These are phyloP conservation scores for Penicillium griseofulvum DNA, from an alignment of 2,329 filamentous ascomycete species.

Conservation along the genomic window DNA sequence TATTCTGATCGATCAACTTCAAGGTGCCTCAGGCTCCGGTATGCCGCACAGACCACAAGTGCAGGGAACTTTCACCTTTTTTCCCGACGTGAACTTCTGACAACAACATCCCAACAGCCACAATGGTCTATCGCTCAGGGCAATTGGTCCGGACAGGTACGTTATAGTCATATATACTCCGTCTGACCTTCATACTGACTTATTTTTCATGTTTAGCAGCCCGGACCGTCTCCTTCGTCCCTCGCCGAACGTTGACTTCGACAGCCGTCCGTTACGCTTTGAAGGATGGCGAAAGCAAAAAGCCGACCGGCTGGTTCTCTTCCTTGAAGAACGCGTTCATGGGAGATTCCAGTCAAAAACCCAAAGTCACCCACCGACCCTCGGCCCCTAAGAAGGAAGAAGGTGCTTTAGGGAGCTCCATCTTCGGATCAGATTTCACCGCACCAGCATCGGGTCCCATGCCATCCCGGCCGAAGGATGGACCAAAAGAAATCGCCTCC, in stretches of 20 bases:
- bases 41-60: slow-evolving; percentile 15
- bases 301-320: slow-evolving; percentile 27
- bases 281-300: slow-evolving; percentile 27
- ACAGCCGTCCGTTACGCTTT: slow-evolving; percentile 28
- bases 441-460: slow-evolving; percentile 26
- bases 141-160: slow-evolving; percentile 41
- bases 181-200: slow-evolving; percentile 2
- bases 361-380: slow-evolving; percentile 29
- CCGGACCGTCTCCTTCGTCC: slow-evolving; percentile 34
- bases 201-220: slow-evolving; percentile 18
- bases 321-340: slow-evolving; percentile 38
- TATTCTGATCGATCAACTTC: slow-evolving; percentile 22
- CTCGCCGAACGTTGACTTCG: slow-evolving; percentile 39
- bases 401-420: slow-evolving; percentile 40
- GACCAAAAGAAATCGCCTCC: slow-evolving; percentile 7
- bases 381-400: slow-evolving; percentile 33
- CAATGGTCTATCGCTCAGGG: slow-evolving; percentile 39
- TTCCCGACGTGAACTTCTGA: slow-evolving; percentile 22
- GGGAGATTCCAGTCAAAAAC: slow-evolving; percentile 27
- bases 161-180: background rate
- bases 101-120: slow-evolving; percentile 33
- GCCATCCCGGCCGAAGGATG: slow-evolving; percentile 23
- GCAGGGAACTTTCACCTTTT: slow-evolving; percentile 33
- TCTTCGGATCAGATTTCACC: slow-evolving; percentile 41
- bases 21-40: slow-evolving; percentile 20